Conservation (phyloP, 2,329 filamentous ascomycete species). For the Pseudogymnoascus verrucosus region DNA sequence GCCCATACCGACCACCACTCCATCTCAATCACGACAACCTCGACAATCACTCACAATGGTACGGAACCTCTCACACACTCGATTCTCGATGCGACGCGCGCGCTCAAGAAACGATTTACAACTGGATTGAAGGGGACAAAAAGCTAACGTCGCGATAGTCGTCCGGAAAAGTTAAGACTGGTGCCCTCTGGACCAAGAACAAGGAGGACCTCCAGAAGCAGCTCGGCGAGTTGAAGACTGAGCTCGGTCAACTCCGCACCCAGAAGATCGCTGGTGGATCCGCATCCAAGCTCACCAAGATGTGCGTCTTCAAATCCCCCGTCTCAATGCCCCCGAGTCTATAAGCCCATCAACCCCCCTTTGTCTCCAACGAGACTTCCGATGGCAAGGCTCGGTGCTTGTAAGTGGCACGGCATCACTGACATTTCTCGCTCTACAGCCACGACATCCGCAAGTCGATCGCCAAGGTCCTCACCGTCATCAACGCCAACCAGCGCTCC, state of each 20-base stretch:
- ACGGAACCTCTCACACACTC: slow-evolving; percentile 14
- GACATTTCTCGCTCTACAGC: slow-evolving; percentile 41
- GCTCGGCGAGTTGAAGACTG: slow-evolving; percentile 88
- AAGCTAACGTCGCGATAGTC: slow-evolving; percentile 40
- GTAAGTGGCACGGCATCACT: slow-evolving; percentile 12
- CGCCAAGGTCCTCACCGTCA: slow-evolving; percentile 96
- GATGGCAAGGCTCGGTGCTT: slow-evolving; percentile 9
- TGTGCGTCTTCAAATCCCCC: slow-evolving; percentile 54
- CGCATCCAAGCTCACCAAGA: slow-evolving; percentile 93
- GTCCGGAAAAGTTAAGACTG: slow-evolving; percentile 77
- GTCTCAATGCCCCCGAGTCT: slow-evolving; percentile 14
- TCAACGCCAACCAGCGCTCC: slow-evolving; percentile 98
- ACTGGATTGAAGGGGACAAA: slow-evolving; percentile 8
- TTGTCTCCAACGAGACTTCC: background rate
- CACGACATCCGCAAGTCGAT: slow-evolving; percentile 99
- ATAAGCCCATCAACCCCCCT: background rate
- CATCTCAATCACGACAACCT: slow-evolving; percentile 19
- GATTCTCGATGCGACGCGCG: slow-evolving; percentile 1
- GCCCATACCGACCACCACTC: slow-evolving; percentile 21
- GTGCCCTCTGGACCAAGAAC: slow-evolving; percentile 97
- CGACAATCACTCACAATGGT: slow-evolving; percentile 30
- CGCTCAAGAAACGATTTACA: background rate
- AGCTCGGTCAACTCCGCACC: slow-evolving; percentile 92
- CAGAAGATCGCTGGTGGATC: slow-evolving; percentile 95
- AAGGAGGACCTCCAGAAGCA: slow-evolving; percentile 98